These are phyloP conservation scores for Articulospora tetracladia DNA, from an alignment of 495 filamentous ascomycete species.

Conservation along the genomic window DNA sequence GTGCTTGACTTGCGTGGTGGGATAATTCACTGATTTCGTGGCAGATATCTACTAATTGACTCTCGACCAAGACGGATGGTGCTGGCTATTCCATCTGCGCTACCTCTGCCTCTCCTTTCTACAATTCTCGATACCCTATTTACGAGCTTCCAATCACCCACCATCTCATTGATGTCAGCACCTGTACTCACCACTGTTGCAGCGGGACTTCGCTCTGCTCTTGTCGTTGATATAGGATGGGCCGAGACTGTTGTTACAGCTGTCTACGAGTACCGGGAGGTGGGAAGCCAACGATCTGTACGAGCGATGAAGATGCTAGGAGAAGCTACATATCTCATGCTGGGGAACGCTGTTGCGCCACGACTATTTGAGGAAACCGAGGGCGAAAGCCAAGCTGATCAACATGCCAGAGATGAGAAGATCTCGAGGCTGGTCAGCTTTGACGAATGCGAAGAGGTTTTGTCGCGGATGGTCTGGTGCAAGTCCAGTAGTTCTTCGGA, in stretches of 20 bases:
- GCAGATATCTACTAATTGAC: constrained; percentile 72
- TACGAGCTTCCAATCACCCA: constrained; percentile 71
- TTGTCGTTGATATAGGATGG: constrained; percentile 92
- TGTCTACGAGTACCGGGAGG: constrained; percentile 85
- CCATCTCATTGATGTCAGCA: constrained; percentile 74
- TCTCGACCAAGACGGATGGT: constrained; percentile 67
- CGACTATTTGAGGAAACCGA: not conserved
- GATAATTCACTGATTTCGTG: not conserved
- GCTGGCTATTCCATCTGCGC: constrained; percentile 68
- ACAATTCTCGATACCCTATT: constrained; percentile 73
- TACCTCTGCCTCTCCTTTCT: constrained; percentile 77
- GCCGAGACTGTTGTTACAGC: constrained; percentile 76
- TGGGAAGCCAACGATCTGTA: constrained; percentile 60
- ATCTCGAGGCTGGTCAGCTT: constrained; percentile 45
- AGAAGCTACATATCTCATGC: constrained; percentile 62
- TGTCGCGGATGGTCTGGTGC: constrained; percentile 75
- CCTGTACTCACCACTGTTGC: constrained; percentile 68
- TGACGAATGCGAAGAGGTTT: constrained; percentile 74
- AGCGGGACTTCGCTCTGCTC: constrained; percentile 73
- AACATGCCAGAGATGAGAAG: not conserved
- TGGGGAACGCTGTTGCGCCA: constrained; percentile 38
- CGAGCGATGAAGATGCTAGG: constrained; percentile 69
- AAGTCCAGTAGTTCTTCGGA: constrained; percentile 32
- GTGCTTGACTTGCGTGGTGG: not conserved
- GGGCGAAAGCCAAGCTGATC: constrained; percentile 16